These are phyloP conservation scores for Aspergillus quadricinctus DNA, from an alignment of 2,329 filamentous ascomycete species.

Conservation along the genomic window DNA sequence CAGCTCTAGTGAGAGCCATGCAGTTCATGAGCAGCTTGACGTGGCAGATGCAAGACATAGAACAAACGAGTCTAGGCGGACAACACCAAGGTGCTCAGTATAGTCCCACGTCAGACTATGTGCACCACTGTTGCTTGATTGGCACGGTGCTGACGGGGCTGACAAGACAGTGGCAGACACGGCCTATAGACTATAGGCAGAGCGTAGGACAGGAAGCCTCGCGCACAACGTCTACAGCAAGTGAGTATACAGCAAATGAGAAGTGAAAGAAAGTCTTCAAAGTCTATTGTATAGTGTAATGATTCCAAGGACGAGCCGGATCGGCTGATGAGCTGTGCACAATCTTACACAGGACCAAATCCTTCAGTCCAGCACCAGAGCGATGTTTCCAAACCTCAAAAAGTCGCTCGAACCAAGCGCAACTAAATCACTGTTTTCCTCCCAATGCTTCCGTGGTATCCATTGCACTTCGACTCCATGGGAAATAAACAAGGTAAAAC, in stretches of 20 bases:
- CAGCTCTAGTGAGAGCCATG: not conserved
- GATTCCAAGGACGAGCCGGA: not conserved
- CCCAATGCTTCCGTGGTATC: constrained; percentile 1
- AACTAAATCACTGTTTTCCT: constrained; percentile 12
- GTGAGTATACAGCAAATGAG: not conserved
- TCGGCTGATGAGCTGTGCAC: not conserved
- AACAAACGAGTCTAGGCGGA: not conserved
- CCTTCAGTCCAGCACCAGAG: not conserved
- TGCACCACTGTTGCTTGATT: not conserved
- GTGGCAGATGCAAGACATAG: not conserved
- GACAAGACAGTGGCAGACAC: not conserved
- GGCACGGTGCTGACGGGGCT: not conserved
- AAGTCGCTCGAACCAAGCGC: not conserved
- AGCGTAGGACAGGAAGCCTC: not conserved
- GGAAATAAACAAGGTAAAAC: not conserved
- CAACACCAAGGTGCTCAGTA: not conserved
- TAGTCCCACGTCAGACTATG: not conserved
- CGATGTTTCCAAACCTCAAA: no score
- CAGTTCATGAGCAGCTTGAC: not conserved
- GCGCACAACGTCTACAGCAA: not conserved
- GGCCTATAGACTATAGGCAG: not conserved
- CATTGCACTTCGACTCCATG: constrained; percentile 3
- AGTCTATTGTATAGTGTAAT: not conserved
- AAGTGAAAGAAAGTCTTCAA: not conserved
- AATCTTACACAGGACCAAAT: not conserved